A percentile compares a stretch with the other conserved stretches of the same genome.
phyloP scores from a whole-genome alignment of 176 grass and related monocot genomes.

The Otatea glauca region DNA sequence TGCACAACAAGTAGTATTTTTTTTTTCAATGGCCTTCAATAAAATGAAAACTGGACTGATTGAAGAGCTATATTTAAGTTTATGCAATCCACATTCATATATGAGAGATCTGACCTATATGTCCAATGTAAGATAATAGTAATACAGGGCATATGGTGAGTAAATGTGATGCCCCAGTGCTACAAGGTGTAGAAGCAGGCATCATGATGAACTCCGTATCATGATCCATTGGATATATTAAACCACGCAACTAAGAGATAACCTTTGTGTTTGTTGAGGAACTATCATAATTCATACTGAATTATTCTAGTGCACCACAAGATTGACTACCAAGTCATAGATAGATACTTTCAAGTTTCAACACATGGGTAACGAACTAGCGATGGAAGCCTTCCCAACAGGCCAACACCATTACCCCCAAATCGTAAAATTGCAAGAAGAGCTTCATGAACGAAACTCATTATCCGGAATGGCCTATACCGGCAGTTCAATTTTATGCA shows the following conservation, averaged over 20 bases:
- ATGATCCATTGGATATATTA: not conserved
- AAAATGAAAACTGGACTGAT: not conserved
- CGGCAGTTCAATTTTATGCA: not conserved
- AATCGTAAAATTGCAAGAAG: not conserved
- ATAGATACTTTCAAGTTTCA: conserved; percentile 6
- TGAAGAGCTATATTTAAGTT: conserved; percentile 1
- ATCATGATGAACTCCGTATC: not conserved
- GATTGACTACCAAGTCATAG: not conserved
- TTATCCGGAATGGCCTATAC: not conserved
- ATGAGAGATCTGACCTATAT: not conserved
- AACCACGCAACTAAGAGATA: not conserved
- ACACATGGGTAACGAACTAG: not conserved
- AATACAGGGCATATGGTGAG: not conserved
- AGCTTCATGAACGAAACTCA: too few species aligned
- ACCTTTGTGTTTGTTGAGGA: not conserved
- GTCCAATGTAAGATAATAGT: conserved; percentile 15
- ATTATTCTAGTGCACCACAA: not conserved
- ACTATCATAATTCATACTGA: not conserved
- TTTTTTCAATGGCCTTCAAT: not conserved
- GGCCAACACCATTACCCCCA: not conserved
- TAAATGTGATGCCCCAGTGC: conserved; percentile 8
- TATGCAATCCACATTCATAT: not conserved
- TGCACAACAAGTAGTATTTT: conserved; percentile 6
- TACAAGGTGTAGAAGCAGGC: not conserved
- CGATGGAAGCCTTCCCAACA: not conserved